Evolutionary conservation across 2,329 filamentous ascomycete genomes (phyloP).

Genomic region (Fusarium sp.): DNA sequence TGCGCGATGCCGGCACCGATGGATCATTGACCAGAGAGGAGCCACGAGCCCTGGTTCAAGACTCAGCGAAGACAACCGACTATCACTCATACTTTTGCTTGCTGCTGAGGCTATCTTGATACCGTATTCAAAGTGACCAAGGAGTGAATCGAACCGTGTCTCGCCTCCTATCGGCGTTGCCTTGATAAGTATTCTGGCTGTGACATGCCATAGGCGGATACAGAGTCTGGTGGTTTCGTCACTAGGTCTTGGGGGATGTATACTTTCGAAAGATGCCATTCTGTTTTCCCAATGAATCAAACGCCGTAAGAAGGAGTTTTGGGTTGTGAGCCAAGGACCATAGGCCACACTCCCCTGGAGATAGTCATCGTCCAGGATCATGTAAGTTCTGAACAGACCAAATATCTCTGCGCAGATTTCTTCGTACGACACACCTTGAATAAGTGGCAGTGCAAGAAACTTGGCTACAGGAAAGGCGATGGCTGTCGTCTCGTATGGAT

Average conservation of each 20-base stretch:
- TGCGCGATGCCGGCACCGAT: background rate
- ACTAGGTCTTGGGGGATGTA: background rate
- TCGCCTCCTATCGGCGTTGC: background rate
- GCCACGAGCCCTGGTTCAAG: background rate
- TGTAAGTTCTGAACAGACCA: background rate
- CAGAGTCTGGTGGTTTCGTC: background rate
- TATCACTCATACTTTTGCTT: background rate
- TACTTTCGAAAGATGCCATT: background rate
- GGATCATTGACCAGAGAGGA: background rate
- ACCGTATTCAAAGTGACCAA: background rate
- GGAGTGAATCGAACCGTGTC: background rate
- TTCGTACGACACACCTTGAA: background rate
- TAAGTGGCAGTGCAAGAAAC: background rate
- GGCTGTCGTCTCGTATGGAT: background rate
- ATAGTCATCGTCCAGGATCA: background rate
- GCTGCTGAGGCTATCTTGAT: background rate
- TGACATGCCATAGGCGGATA: background rate
- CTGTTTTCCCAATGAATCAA: background rate
- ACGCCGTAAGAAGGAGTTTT: background rate
- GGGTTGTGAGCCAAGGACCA: background rate
- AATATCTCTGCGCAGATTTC: background rate
- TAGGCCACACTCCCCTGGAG: background rate
- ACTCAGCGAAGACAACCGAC: background rate
- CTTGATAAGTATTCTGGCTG: background rate
- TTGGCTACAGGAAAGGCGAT: background rate